A percentile compares a stretch with the other conserved stretches of the same genome.
Conservation (phyloP, 2,329 filamentous ascomycete genomes). For the Pseudogymnoascus sp. region DNA sequence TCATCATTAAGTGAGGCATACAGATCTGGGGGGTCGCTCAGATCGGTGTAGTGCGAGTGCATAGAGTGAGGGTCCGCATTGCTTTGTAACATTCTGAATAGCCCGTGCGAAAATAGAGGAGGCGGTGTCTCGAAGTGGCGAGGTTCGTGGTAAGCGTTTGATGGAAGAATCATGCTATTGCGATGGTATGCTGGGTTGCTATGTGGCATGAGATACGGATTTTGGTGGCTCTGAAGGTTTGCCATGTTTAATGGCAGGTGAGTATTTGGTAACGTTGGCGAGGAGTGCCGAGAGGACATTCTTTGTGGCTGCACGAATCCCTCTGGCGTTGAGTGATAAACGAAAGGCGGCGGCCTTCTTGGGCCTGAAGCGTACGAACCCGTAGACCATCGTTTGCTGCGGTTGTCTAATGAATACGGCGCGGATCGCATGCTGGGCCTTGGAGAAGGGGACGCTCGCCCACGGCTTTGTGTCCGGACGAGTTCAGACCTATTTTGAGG, state of each 20-base stretch:
- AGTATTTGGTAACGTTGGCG: slow-evolving; percentile 35
- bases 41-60: slow-evolving; percentile 63
- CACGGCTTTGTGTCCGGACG: slow-evolving; percentile 57
- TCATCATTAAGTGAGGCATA: slow-evolving; percentile 69
- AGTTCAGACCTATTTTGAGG: slow-evolving; percentile 53
- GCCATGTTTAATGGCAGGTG: slow-evolving; percentile 40
- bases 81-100: slow-evolving; percentile 67
- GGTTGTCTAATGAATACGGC: slow-evolving; percentile 62
- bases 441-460: slow-evolving; percentile 64
- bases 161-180: slow-evolving; percentile 54
- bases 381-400: slow-evolving; percentile 71
- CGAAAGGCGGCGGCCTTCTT: slow-evolving; percentile 51
- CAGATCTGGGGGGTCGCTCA: slow-evolving; percentile 69
- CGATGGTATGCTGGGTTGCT: slow-evolving; percentile 44
- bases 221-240: slow-evolving; percentile 50
- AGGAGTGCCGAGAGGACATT: slow-evolving; percentile 47
- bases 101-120: slow-evolving; percentile 58
- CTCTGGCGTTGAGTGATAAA: slow-evolving; percentile 55
- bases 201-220: slow-evolving; percentile 44
- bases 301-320: slow-evolving; percentile 47
- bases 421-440: slow-evolving; percentile 59
- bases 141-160: slow-evolving; percentile 40
- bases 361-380: slow-evolving; percentile 58
- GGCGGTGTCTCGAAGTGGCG: slow-evolving; percentile 52
- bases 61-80: slow-evolving; percentile 62